These are phyloP conservation scores for Glarea lozoyensis DNA, from an alignment of 495 filamentous ascomycete genomes.

Conservation along the genomic window DNA sequence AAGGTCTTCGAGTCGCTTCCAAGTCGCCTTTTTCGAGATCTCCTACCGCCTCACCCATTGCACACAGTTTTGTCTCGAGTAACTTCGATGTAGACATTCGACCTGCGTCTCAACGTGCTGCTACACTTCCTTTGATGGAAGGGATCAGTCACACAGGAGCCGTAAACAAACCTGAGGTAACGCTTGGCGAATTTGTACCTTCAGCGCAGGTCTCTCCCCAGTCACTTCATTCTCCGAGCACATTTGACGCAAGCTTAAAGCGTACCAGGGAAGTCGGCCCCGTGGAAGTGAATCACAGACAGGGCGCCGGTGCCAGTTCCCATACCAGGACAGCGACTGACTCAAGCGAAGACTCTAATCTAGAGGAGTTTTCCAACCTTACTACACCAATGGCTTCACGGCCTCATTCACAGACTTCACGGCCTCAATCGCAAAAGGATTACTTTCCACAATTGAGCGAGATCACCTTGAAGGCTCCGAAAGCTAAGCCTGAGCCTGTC, in stretches of 20 bases:
- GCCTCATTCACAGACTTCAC: constrained; percentile 12
- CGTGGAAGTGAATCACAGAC: too few relatives aligned
- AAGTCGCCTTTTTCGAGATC: constrained; percentile 5
- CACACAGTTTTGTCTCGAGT: background rate
- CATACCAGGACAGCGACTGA: constrained; percentile 12
- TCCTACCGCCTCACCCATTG: background rate
- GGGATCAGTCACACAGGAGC: background rate
- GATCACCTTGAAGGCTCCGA: background rate
- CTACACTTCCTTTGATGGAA: background rate
- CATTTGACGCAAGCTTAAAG: too few relatives aligned
- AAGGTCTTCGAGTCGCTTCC: constrained; percentile 3
- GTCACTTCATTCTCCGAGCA: background rate
- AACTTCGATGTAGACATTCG: background rate
- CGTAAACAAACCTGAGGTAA: constrained; percentile 4
- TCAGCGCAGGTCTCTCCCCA: constrained; percentile 5
- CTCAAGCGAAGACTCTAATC: constrained; percentile 14
- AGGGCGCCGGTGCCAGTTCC: background rate
- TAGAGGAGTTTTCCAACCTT: constrained; percentile 13
- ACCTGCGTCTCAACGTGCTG: constrained; percentile 3
- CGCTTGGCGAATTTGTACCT: background rate
- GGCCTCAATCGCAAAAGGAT: constrained; percentile 11
- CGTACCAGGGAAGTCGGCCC: too few relatives aligned
- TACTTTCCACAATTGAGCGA: background rate
- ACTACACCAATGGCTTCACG: constrained; percentile 15
- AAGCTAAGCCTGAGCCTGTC: background rate